A percentile compares a stretch with the other conserved stretches of the same genome.
Evolutionary conservation across 2,329 filamentous ascomycete genomes (phyloP).

Genomic region (Aspergillus sp.): DNA sequence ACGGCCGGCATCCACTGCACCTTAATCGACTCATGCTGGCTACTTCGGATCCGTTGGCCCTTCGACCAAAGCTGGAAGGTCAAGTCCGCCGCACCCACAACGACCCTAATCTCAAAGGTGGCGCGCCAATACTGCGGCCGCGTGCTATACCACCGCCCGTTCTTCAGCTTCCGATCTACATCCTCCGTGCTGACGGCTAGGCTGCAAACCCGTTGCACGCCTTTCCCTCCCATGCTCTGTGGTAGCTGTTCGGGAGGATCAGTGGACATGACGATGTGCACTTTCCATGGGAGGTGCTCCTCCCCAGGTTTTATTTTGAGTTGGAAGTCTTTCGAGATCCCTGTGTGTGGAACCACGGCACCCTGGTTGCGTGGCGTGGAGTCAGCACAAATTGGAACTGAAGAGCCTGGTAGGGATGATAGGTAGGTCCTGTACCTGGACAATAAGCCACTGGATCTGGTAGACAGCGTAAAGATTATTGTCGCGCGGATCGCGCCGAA

Average conservation of each 20-base stretch:
- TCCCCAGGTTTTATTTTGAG: constrained; percentile 23
- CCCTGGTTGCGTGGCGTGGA: constrained; percentile 12
- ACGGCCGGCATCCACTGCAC: constrained; percentile 31
- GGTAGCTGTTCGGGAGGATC: constrained; percentile 22
- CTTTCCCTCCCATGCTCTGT: constrained; percentile 19
- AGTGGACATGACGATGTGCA: constrained; percentile 34
- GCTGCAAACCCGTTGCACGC: constrained; percentile 28
- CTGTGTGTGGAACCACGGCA: constrained; percentile 18
- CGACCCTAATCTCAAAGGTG: constrained; percentile 30
- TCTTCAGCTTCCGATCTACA: constrained; percentile 35
- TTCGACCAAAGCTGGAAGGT: constrained; percentile 35
- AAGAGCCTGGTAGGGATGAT: not conserved
- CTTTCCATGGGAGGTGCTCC: constrained; percentile 25
- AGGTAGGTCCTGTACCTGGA: constrained; percentile 21
- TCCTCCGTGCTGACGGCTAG: constrained; percentile 26
- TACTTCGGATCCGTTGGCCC: constrained; percentile 23
- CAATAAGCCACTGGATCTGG: constrained; percentile 38
- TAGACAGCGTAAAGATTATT: constrained; percentile 30
- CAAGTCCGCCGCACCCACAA: constrained; percentile 35
- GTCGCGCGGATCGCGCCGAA: constrained; percentile 30
- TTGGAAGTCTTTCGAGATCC: constrained; percentile 26
- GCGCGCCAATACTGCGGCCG: constrained; percentile 31
- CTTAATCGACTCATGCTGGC: constrained; percentile 28
- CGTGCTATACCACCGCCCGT: constrained; percentile 34
- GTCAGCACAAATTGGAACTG: not conserved